These are phyloP conservation scores for Plenodomus lindquistii DNA, from an alignment of 2,329 filamentous ascomycete species.

Conservation along the genomic window DNA sequence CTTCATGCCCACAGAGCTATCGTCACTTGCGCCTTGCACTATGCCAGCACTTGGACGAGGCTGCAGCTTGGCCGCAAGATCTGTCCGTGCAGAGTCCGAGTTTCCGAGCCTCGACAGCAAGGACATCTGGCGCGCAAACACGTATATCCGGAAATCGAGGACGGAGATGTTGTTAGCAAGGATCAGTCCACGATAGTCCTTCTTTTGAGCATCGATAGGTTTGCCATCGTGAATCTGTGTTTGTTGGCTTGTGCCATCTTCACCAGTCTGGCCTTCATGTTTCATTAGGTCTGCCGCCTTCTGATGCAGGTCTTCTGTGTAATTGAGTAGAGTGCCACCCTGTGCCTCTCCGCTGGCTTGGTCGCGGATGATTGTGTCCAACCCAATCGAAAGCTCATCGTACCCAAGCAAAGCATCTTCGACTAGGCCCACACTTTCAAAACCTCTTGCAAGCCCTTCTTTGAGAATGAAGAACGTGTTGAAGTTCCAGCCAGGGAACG, in stretches of 20 bases:
- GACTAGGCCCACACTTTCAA: constrained; percentile 93
- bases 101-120: constrained; percentile 84
- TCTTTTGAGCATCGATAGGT: constrained; percentile 54
- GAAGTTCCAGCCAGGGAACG: constrained; percentile 95
- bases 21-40: constrained; percentile 36
- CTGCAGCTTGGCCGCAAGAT: constrained; percentile 44
- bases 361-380: constrained; percentile 81
- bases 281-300: constrained; percentile 38
- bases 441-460: constrained; percentile 88
- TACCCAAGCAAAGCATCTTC: constrained; percentile 95
- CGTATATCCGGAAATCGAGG: constrained; percentile 92
- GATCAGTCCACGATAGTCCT: constrained; percentile 89
- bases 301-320: constrained; percentile 73
- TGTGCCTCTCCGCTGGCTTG: constrained; percentile 67
- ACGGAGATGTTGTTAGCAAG: constrained; percentile 92
- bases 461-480: constrained; percentile 99
- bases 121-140: constrained; percentile 86
- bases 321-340: constrained; percentile 71
- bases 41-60: constrained; percentile 28
- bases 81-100: constrained; percentile 48
- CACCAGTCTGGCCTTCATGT: constrained; percentile 17
- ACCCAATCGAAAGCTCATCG: constrained; percentile 85
- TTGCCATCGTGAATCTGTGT: constrained; percentile 35
- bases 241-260: constrained; percentile 7
- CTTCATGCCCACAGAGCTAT: constrained; percentile 34